A percentile compares a stretch with the other conserved stretches of the same genome.
These are phyloP conservation scores for Trypanosoma brucei DNA, from an alignment of 208 protist species.

Conservation along the genomic window DNA sequence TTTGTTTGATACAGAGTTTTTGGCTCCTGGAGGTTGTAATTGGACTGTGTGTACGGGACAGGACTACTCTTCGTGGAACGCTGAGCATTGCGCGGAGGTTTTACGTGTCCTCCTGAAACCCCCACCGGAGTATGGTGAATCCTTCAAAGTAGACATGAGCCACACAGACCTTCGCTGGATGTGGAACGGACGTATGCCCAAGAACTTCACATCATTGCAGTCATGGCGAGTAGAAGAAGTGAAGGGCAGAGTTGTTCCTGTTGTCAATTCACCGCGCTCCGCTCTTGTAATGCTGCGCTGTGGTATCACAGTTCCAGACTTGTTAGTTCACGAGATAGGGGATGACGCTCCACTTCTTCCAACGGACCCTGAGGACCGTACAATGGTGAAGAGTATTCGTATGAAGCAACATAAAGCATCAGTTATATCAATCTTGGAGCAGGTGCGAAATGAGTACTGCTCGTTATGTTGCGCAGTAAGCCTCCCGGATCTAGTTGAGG, in stretches of 20 bases:
- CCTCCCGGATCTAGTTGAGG: slow-evolving; percentile 42
- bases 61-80: slow-evolving; percentile 9
- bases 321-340: slow-evolving; percentile 16
- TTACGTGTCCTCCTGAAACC: slow-evolving; percentile 64
- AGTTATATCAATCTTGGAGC: slow-evolving; percentile 23
- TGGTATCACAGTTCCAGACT: slow-evolving; percentile 52
- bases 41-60: background rate
- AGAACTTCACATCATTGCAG: slow-evolving; percentile 27
- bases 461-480: slow-evolving; percentile 38
- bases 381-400: slow-evolving; percentile 39
- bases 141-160: slow-evolving; percentile 52
- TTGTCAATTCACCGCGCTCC: slow-evolving; percentile 80
- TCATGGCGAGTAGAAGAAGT: slow-evolving; percentile 15
- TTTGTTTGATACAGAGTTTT: background rate
- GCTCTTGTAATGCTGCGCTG: slow-evolving; percentile 66
- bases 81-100: slow-evolving; percentile 43
- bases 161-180: slow-evolving; percentile 74
- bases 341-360: slow-evolving; percentile 25
- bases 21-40: too few species aligned
- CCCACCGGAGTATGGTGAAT: slow-evolving; percentile 50
- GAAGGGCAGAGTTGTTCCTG: slow-evolving; percentile 4
- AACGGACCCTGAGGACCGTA: slow-evolving; percentile 27
- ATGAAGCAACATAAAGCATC: slow-evolving; percentile 22
- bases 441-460: slow-evolving; percentile 48
- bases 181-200: slow-evolving; percentile 30